Conservation (phyloP, 371 early-diverging fungal species). For the Mortierella sp. region DNA sequence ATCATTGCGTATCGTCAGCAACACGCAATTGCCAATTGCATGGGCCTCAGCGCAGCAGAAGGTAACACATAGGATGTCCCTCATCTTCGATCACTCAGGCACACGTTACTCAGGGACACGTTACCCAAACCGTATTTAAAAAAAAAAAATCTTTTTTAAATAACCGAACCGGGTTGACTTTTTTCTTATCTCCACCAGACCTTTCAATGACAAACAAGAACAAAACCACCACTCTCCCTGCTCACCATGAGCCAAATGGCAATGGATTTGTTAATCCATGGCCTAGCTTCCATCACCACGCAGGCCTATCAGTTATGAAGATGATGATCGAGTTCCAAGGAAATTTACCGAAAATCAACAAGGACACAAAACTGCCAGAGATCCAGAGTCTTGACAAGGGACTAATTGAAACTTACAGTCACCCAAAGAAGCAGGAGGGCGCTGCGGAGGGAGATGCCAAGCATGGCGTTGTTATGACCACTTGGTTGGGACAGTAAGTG, state of each 20-base stretch:
- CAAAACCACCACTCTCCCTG: constrained; percentile 15
- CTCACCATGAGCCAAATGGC: constrained; percentile 41
- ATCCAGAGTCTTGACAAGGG: constrained; percentile 21
- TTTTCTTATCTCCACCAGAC: not conserved
- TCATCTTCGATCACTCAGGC: too few species aligned
- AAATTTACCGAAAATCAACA: constrained; percentile 29
- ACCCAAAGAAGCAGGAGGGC: constrained; percentile 8
- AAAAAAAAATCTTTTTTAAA: too few species aligned
- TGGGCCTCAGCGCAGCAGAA: not conserved
- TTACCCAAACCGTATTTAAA: too few species aligned
- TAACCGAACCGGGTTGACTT: not conserved
- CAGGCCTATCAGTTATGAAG: constrained; percentile 2
- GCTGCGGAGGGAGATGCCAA: not conserved
- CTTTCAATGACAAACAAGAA: not conserved
- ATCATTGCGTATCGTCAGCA: constrained; percentile 29
- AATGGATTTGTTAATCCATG: constrained; percentile 61
- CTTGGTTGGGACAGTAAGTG: constrained; percentile 67
- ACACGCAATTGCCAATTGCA: constrained; percentile 2
- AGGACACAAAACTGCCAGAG: constrained; percentile 22
- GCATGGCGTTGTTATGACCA: constrained; percentile 25
- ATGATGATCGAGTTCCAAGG: constrained; percentile 26
- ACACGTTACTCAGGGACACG: too few species aligned
- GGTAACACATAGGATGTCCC: not conserved
- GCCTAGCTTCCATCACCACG: constrained; percentile 52
- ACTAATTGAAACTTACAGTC: constrained; percentile 24